Evolutionary conservation across 192 early-diverging fungal genomes (phyloP), one percentile per base, ranked within the genome.

Genomic region (Polychytrium aggregatum): DNA sequence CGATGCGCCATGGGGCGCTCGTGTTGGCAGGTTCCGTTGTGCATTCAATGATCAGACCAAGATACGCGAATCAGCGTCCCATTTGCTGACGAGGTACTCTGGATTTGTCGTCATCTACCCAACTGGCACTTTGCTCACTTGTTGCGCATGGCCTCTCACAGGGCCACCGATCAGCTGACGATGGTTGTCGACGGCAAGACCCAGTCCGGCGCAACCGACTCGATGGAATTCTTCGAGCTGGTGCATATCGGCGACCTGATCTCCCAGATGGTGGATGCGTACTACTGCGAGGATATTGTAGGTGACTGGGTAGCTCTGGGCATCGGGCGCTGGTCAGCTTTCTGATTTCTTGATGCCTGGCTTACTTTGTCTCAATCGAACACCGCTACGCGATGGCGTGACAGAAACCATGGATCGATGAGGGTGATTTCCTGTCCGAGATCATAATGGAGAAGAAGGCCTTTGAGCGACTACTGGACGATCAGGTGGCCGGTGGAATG

Each of bases 181-280:
- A 57, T 57, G 14, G 61, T 66, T 47, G 47, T 42, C 4, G 39
- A 62, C 52, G 65, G 52, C 31, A 58, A 55, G 26, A 65, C 67
- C 10, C 63, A 65, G 44, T 39, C 63, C 33, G 65, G 70, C 39
- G 63, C 57, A 43, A 74, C 81, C 38, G 77, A 73, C 37, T 84
- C 74, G 37, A 60, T 81, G 27, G 84, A 88, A 44, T 96, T 96
- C 59, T 91, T 95, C 62, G 94, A 91, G 57, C 65, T 98, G 34
- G 82, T 96, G 14, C 94, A 98, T 64, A 71, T 98, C 39, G 83
- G 84, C 17, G 94, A 98, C 67, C 62, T 96, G 42, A 82, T 86
- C 26, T 82, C 89, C 41, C 94, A 98, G 53, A 88, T 98, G 87
- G 55, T 94, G 18, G 85, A 96, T 58, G 82, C 90, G 20, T 96